Base-by-base conservation (phyloP, 2,329 filamentous ascomycete species). In the Hymenotorrendiella dingleyae region DNA sequence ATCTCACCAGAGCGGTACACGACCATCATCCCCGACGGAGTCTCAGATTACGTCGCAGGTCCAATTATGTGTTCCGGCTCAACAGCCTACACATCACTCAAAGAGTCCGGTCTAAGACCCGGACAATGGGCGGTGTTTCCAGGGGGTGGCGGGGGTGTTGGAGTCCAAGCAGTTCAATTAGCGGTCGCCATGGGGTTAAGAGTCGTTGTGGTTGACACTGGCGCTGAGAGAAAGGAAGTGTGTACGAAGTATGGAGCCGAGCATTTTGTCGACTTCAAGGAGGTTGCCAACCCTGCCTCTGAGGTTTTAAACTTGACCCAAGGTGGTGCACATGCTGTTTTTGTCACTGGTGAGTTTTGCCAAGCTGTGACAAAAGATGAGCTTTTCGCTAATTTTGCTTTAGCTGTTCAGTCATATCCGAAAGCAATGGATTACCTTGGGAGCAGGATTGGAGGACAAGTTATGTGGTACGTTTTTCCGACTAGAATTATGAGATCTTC, bases 1-100 rank as follows among this genome's bases (percentile, higher is more conserved):
- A 65, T 69, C 10, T 71, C 68, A 1, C 76, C 77, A 1, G 75
- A 73, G 11, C 66, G 45, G 35, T 52, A 54, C 21, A 48, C 48
- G 3, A 68, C 67, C 0, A 64, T 68, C 16, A 78, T 80, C 43
- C 76, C 75, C 0, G 71, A 78, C 24, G 73, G 69, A 0, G 68
- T 80, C 0, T 59, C 63, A 0, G 74, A 78, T 46, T 69, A 72
- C 47, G 52, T 75, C n/a, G 76, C 76, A 2, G 78, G 70, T 0
- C 77, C 76, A 0, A 70, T 80, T 45, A 78, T 80, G 73, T 81
- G 77, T 61, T 69, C 65, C 32, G 74, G 72, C 0, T 71, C 68
- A 6, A 80, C 78, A 1, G 74, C 79, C 47, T 76, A 80, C 56
- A 68, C 72, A 3, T 72, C 74, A 2, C 62, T 81, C 37, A 64